Percentiles rank a stretch among this genome's conserved stretches.
Conservation (phyloP, 495 filamentous ascomycete species). For the Talaromyces borbonicus region DNA sequence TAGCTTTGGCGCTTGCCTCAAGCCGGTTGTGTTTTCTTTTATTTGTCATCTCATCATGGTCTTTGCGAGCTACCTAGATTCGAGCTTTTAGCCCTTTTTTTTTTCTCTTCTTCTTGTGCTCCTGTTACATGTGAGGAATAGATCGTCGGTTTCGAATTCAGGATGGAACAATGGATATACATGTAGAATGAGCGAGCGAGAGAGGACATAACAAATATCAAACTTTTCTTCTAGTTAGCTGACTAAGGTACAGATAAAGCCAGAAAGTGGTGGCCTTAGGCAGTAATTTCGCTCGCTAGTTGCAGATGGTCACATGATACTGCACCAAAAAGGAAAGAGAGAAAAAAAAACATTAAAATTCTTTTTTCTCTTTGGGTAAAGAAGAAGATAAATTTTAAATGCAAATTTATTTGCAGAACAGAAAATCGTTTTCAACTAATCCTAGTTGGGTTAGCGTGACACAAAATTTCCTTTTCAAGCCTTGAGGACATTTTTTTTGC, state of each 20-base stretch:
- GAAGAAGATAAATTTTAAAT: too few relatives aligned
- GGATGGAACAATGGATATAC: too few relatives aligned
- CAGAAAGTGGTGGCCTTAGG: too few relatives aligned
- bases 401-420: not conserved
- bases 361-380: too few relatives aligned
- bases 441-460: slow-evolving; percentile 10
- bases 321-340: too few relatives aligned
- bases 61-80: not conserved
- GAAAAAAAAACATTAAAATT: too few relatives aligned
- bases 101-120: not conserved
- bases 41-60: not conserved
- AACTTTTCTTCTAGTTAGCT: too few relatives aligned
- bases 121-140: not conserved
- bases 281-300: too few relatives aligned
- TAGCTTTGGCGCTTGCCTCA: slow-evolving; percentile 4
- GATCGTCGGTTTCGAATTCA: too few relatives aligned
- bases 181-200: too few relatives aligned
- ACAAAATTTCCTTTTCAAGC: slow-evolving; percentile 24
- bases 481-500: too few relatives aligned
- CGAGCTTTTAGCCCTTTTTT: not conserved
- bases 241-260: not conserved
- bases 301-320: slow-evolving; percentile 1
- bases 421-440: not conserved
- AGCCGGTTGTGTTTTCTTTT: slow-evolving; percentile 1
- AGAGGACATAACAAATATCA: too few relatives aligned